Base-by-base conservation (phyloP, 2,329 filamentous ascomycete species). In the Pseudonectria foliicola region DNA sequence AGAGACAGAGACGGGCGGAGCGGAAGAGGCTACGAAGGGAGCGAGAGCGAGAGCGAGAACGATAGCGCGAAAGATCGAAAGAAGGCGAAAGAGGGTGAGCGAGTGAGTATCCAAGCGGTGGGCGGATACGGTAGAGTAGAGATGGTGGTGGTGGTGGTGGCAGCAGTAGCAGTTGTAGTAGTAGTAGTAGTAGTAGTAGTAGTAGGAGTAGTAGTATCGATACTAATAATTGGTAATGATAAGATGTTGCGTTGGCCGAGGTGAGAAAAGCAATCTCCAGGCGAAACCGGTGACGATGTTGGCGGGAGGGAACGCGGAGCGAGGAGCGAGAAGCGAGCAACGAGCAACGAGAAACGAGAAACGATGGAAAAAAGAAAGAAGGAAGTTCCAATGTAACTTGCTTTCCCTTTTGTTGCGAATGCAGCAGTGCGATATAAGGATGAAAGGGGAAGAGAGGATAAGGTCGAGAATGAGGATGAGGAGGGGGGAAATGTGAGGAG, bases 41-140 rank as follows among this genome's bases (percentile, higher is more conserved):
- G 35, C 29, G 34, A 43, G 35, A 35, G 32, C 8, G 27, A 38
- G 34, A 46, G 40, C 39, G 45, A 50, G 40, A 42, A 36, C 42
- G 37, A 35, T 36, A 31, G 33, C 42, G 34, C 37, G 40, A 46
- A 34, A 38, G 37, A 39, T 33, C 44, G 40, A 34, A 38, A 37
- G 31, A 31, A 42, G 34, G 30, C 31, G 30, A 37, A 38, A 40
- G 39, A 32, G 23, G 24, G 35, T 34, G 35, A 15, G 21, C 36
- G 32, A 25, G 44, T 38, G 31, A 27, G 23, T 32, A 33, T 37
- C 29, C n/a, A n/a, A n/a, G n/a, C n/a, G n/a, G n/a, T n/a, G n/a
- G n/a, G n/a, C n/a, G n/a, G n/a, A n/a, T n/a, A n/a, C n/a, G n/a
- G 34, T 34, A 45, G 32, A 33, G 33, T 37, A 38, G 31, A 32